These are phyloP conservation scores for Aspergillus caelatus DNA, from an alignment of 2,329 filamentous ascomycete genomes.

Conservation along the genomic window DNA sequence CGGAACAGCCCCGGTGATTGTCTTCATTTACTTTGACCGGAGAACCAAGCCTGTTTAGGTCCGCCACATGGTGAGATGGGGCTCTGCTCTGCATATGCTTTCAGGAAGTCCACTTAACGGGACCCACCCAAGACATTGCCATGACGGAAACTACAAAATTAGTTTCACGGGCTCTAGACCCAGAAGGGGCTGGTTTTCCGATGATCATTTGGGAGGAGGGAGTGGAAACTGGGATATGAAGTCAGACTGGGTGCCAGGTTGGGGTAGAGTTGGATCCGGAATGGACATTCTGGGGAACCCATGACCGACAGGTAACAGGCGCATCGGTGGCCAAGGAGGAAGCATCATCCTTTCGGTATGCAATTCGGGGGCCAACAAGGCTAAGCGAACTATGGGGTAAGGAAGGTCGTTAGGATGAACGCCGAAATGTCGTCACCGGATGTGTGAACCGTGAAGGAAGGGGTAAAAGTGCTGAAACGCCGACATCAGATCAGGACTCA, in stretches of 20 bases:
- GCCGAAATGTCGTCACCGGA: constrained; percentile 11
- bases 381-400: constrained; percentile 1
- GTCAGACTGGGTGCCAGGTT: not conserved
- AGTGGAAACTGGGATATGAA: not conserved
- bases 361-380: constrained; percentile 8
- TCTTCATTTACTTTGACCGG: constrained; percentile 8
- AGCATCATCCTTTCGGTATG: constrained; percentile 18
- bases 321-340: constrained; percentile 16
- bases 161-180: constrained; percentile 9
- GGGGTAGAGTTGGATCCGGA: constrained; percentile 14
- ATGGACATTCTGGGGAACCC: constrained; percentile 21
- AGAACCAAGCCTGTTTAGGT: constrained; percentile 8
- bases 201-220: constrained; percentile 13
- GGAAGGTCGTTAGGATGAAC: not conserved
- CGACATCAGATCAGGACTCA: constrained; percentile 15
- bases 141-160: constrained; percentile 8
- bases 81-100: constrained; percentile 17
- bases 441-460: constrained; percentile 15
- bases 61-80: constrained; percentile 15
- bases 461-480: constrained; percentile 21
- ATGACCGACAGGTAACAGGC: constrained; percentile 19
- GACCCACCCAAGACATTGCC: constrained; percentile 4
- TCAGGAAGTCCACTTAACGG: constrained; percentile 1
- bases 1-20: constrained; percentile 6
- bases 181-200: constrained; percentile 9